A percentile compares a stretch with the other conserved stretches of the same genome.
Conservation (phyloP, 345 rosid species). For the Citrus australasica region DNA sequence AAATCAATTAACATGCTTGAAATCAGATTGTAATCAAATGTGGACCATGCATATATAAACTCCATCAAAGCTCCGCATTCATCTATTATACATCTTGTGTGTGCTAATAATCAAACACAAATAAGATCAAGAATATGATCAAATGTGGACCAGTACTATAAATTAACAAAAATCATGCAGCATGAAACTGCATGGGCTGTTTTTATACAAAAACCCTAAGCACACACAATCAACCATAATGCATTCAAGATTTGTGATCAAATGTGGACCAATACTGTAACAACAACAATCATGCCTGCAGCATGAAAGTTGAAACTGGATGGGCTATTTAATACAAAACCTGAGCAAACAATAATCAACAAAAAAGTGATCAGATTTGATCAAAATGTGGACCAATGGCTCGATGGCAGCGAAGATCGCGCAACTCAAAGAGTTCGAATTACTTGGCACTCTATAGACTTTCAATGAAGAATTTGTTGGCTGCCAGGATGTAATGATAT, state of each 20-base stretch:
- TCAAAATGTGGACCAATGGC: neutral
- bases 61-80: neutral
- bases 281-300: neutral
- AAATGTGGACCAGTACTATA: conserved; percentile 11
- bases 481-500: conserved; percentile 1
- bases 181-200: neutral
- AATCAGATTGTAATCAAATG: conserved; percentile 18
- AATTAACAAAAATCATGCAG: neutral
- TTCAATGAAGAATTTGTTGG: too few relatives aligned
- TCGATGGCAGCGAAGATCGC: conserved; percentile 5
- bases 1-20: neutral
- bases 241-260: neutral
- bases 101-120: neutral
- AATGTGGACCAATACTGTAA: neutral
- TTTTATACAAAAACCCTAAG: neutral
- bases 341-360: neutral
- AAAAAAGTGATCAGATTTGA: neutral
- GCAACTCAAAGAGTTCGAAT: neutral
- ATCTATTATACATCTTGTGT: too few relatives aligned
- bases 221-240: neutral
- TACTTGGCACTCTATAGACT: too few relatives aligned
- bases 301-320: neutral
- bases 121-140: neutral
- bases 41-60: neutral
- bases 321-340: neutral